phyloP scores from a whole-genome alignment of 192 early-diverging fungal species.

The Haplosporangium gracile region DNA sequence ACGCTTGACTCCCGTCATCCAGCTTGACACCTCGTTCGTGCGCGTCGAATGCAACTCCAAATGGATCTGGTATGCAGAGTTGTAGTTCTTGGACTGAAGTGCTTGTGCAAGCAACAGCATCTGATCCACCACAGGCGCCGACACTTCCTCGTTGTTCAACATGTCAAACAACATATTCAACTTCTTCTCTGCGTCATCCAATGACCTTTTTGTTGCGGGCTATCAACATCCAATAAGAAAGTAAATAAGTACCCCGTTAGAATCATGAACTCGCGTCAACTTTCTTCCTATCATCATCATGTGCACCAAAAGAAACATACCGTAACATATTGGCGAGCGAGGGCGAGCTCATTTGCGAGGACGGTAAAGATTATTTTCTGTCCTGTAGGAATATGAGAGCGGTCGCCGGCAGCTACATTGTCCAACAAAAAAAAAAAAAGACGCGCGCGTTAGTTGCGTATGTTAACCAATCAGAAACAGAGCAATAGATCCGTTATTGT shows the following conservation, averaged over 20 bases:
- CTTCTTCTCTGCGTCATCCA: conserved; percentile 90
- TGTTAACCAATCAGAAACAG: background rate
- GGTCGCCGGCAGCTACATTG: conserved; percentile 80
- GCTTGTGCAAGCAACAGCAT: conserved; percentile 75
- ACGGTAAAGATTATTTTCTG: conserved; percentile 74
- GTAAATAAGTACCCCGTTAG: background rate
- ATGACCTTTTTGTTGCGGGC: conserved; percentile 78
- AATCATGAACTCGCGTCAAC: background rate
- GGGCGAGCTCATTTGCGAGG: conserved; percentile 66
- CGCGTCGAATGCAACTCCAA: conserved; percentile 53
- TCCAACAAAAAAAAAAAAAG: conserved; percentile 8
- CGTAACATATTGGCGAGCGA: conserved; percentile 61
- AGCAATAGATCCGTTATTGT: no score
- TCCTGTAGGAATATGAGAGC: conserved; percentile 82
- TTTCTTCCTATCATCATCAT: background rate
- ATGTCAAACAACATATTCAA: conserved; percentile 85
- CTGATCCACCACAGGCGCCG: conserved; percentile 69
- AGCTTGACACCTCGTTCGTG: conserved; percentile 52
- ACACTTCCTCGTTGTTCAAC: conserved; percentile 85
- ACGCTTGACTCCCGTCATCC: conserved; percentile 58
- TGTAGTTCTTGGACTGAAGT: conserved; percentile 53
- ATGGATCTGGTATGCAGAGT: conserved; percentile 56
- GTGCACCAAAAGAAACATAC: conserved; percentile 37
- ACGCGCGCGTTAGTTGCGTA: background rate
- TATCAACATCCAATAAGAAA: conserved; percentile 27